Conservation (phyloP, 345 rosid genomes). For the Orychophragmus violaceus region DNA sequence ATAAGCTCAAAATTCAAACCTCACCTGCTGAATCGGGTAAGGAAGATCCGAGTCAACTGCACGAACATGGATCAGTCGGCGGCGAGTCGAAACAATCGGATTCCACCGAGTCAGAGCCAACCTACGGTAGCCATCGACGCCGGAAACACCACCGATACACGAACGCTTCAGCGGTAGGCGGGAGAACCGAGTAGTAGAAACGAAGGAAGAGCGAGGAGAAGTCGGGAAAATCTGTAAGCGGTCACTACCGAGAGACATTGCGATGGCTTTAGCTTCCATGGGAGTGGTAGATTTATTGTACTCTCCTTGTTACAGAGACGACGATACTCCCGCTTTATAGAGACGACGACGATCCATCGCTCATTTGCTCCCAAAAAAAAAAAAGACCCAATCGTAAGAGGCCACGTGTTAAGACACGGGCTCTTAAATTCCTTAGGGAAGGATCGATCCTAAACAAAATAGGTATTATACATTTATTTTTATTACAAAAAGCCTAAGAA, state of each 20-base stretch:
- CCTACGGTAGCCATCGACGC: neutral
- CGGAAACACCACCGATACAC: neutral
- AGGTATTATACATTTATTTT: too few relatives aligned
- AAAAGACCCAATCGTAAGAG: too few relatives aligned
- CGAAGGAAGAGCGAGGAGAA: slow-evolving; percentile 9
- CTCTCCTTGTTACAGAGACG: neutral
- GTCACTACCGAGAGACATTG: slow-evolving; percentile 2
- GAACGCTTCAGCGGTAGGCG: slow-evolving; percentile 17
- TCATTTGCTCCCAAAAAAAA: too few relatives aligned
- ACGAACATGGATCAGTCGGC: slow-evolving; percentile 30
- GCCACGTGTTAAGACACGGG: too few relatives aligned
- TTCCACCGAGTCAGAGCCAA: slow-evolving; percentile 10
- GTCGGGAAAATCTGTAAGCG: slow-evolving; percentile 8
- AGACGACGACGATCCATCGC: too few relatives aligned
- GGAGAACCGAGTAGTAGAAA: slow-evolving; percentile 6
- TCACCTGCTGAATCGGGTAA: slow-evolving; percentile 45
- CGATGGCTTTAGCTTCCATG: slow-evolving; percentile 38
- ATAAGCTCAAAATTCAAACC: too few relatives aligned
- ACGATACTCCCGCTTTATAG: too few relatives aligned
- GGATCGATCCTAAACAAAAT: too few relatives aligned
- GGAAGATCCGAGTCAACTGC: slow-evolving; percentile 58
- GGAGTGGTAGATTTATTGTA: slow-evolving; percentile 8
- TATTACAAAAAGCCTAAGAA: too few relatives aligned
- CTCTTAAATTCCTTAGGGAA: too few relatives aligned
- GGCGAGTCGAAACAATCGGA: slow-evolving; percentile 34